Percentiles rank a stretch among this genome's conserved stretches.
Evolutionary conservation across 495 filamentous ascomycete genomes (phyloP).

Genomic region (Cladorrhinum samala): DNA sequence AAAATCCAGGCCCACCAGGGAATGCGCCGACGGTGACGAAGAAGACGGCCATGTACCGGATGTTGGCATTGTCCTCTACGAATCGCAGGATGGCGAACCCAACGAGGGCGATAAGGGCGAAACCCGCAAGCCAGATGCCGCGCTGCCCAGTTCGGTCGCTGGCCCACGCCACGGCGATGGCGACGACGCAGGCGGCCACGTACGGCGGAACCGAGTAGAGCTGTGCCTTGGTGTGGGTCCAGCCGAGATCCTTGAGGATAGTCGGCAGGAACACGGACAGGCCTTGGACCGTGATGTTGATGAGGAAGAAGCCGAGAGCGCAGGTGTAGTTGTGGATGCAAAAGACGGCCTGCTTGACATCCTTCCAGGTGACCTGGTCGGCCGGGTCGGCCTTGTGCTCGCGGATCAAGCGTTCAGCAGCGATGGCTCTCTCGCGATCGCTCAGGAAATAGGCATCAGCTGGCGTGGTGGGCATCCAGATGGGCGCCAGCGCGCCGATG

Average conservation of each 20-base stretch:
- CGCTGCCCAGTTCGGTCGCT: constrained; percentile 55
- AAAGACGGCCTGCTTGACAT: constrained; percentile 34
- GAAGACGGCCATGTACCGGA: constrained; percentile 41
- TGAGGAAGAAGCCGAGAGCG: constrained; percentile 42
- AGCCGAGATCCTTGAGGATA: constrained; percentile 43
- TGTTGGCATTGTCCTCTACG: constrained; percentile 15
- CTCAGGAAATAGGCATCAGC: constrained; percentile 47
- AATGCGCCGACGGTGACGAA: constrained; percentile 48
- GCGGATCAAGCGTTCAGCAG: constrained; percentile 33
- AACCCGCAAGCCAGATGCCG: constrained; percentile 51
- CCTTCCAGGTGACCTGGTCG: constrained; percentile 32
- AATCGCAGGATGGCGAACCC: constrained; percentile 36
- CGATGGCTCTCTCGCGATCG: constrained; percentile 42
- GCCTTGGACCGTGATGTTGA: constrained; percentile 49
- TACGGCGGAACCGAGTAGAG: constrained; percentile 50
- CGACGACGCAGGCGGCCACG: constrained; percentile 46
- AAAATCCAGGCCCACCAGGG: constrained; percentile 48
- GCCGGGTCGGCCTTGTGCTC: constrained; percentile 32
- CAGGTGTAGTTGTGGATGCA: constrained; percentile 45
- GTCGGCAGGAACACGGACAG: constrained; percentile 48
- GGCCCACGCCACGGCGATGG: constrained; percentile 50
- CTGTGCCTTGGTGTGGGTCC: constrained; percentile 38
- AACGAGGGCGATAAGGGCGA: constrained; percentile 38
- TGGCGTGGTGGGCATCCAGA: constrained; percentile 51
- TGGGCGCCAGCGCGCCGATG: constrained; percentile 41